These are phyloP conservation scores for Bjerkandera adusta DNA, from an alignment of 1,284 basidiomycete genomes.

Conservation along the genomic window DNA sequence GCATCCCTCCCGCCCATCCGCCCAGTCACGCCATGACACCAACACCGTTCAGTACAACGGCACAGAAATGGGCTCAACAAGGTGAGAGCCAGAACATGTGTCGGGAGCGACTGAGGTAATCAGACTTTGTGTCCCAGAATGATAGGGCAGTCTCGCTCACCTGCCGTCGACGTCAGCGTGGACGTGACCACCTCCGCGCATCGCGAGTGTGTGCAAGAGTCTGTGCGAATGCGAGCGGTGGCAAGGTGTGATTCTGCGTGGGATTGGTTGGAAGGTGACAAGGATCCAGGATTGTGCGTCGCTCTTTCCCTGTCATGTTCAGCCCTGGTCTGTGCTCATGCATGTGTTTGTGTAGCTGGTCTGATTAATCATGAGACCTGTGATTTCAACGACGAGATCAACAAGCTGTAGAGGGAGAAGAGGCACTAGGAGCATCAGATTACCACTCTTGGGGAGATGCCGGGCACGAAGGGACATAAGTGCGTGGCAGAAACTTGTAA, in stretches of 20 bases:
- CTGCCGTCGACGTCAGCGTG: no score
- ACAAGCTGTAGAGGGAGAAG: slow-evolving; percentile 94
- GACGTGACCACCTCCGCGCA: no score
- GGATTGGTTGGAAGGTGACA: slow-evolving; percentile 94
- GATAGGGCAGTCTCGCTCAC: no score
- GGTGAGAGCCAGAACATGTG: no score
- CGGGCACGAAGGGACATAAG: slow-evolving; percentile 99
- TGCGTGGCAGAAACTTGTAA: slow-evolving; percentile 48
- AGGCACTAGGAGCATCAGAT: slow-evolving; percentile 98
- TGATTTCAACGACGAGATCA: slow-evolving; percentile 98
- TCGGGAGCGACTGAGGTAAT: no score
- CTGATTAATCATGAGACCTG: slow-evolving; percentile 96
- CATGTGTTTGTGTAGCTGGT: no score
- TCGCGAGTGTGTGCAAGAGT: slow-evolving; percentile 90
- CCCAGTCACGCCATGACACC: no score
- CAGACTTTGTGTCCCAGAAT: no score
- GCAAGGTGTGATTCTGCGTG: slow-evolving; percentile 92
- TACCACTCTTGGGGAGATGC: slow-evolving; percentile 90
- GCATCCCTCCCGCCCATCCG: no score
- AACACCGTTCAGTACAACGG: no score
- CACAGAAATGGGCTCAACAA: no score
- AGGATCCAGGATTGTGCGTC: slow-evolving; percentile 94
- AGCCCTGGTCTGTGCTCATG: no score
- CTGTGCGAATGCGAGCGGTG: slow-evolving; percentile 93
- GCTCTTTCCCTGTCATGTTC: not conserved